Evolutionary conservation across 306 rosid species (phyloP), one percentile per base, ranked within the genome.

Genomic region (Abrus precatorius): DNA sequence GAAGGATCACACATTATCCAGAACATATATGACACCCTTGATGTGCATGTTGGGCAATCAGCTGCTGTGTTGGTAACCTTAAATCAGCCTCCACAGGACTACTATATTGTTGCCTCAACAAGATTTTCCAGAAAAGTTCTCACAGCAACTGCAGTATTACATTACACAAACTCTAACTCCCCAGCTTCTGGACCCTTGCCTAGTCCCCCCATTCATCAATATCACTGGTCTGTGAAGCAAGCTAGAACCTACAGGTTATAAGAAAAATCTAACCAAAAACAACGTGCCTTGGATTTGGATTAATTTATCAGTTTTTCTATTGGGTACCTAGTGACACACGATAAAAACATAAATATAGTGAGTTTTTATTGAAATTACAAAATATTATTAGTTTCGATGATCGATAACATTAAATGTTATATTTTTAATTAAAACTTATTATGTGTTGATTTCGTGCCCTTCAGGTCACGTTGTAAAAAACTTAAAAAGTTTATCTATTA

Each of bases 11-110:
- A 93, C 83, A 70, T 90, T 33, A 12, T 92, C 32, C 98, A 95
- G 76, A 93, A 89, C 80, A 47, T n/a, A 29, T 95, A 95, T 2
- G 96, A 95, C 76, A 89, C 97, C 14, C 96, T 95, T 72, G 99
- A 95, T 74, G 89, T 95, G 13, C 99, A 95, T 83, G 97, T 93
- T 77, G 99, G 99, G 9, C 99, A 95, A 88, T 93, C 97, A 1
- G 75, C 85, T 30, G 45, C 97, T 1, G 91, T 92, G 34, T 79
- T 95, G 76, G 97, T 95, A 57, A 89, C 94, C 83, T 90, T 95
- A 69, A 81, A 91, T 70, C 93, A 93, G 77, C 72, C 89, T 60
- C 93, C 98, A 49, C 93, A 88, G 81, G 97, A 95, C 80, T 93
- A 93, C 77, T 88, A 93, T 83, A 89, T 93, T 63, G 94, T 93